These are phyloP conservation scores for Nigrospora sphaerica DNA, from an alignment of 2,329 filamentous ascomycete genomes.

Conservation along the genomic window DNA sequence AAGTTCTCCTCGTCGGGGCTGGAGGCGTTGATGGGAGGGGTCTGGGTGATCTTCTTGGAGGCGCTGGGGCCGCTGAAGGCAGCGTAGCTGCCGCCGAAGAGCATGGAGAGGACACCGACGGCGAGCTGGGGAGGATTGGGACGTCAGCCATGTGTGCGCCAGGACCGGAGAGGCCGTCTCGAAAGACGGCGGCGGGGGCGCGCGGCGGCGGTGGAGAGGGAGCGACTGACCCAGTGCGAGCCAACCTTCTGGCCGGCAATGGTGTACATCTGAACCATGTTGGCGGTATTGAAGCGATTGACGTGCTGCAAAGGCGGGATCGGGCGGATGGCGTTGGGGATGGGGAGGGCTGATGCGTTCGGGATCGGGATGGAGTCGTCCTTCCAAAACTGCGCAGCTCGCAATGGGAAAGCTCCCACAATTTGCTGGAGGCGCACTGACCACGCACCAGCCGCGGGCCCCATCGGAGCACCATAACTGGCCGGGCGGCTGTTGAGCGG, in stretches of 20 bases:
- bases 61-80: conserved; percentile 38
- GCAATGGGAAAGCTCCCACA: not conserved
- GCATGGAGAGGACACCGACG: conserved; percentile 45
- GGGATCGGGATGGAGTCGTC: conserved; percentile 7
- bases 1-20: conserved; percentile 58
- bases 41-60: conserved; percentile 26
- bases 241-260: conserved; percentile 53
- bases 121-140: conserved; percentile 36
- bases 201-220: conserved; percentile 5
- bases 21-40: conserved; percentile 55
- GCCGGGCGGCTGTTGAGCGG: too few relatives aligned
- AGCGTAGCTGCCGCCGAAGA: conserved; percentile 43
- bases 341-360: conserved; percentile 9
- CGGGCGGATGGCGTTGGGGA: conserved; percentile 7
- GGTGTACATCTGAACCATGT: conserved; percentile 44
- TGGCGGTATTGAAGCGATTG: conserved; percentile 24
- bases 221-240: conserved; percentile 50
- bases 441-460: not conserved
- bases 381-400: conserved; percentile 20
- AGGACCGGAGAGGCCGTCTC: not conserved
- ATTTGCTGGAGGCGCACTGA: conserved; percentile 2
- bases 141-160: not conserved
- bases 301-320: conserved; percentile 1
- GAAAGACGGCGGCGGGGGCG: not conserved
- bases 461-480: too few relatives aligned